These are phyloP conservation scores for Debaryomyces tyrocola DNA, from an alignment of 805 yeast species.

Conservation along the genomic window DNA sequence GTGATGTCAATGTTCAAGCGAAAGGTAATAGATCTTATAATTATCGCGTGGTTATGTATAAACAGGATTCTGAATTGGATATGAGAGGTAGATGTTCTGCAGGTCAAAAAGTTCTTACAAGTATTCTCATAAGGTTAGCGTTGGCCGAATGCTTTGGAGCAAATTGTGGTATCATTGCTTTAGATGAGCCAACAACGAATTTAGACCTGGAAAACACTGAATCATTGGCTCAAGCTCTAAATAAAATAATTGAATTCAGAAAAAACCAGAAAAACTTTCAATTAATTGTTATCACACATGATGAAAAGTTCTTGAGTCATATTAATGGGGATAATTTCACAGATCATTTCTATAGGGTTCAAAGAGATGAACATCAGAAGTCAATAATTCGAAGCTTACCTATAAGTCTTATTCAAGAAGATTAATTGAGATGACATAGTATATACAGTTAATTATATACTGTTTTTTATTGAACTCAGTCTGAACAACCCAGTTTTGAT, in stretches of 20 bases:
- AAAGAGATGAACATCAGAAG: conserved; percentile 77
- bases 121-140: conserved; percentile 87
- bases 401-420: conserved; percentile 37
- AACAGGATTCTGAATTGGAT: conserved; percentile 87
- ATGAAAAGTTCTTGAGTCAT: conserved; percentile 80
- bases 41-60: conserved; percentile 92
- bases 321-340: conserved; percentile 86
- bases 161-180: conserved; percentile 91
- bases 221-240: conserved; percentile 78
- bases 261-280: conserved; percentile 85
- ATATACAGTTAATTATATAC: not conserved
- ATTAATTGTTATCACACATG: conserved; percentile 93
- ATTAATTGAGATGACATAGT: conserved; percentile 8
- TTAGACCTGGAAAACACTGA: conserved; percentile 87
- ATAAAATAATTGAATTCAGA: conserved; percentile 72
- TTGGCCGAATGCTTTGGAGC: conserved; percentile 94
- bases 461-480: not conserved
- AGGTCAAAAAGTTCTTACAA: conserved; percentile 93
- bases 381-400: conserved; percentile 64
- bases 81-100: conserved; percentile 99
- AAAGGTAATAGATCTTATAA: conserved; percentile 72
- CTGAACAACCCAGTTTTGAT: not conserved
- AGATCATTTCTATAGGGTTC: conserved; percentile 81
- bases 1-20: conserved; percentile 62
- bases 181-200: conserved; percentile 98